These are phyloP conservation scores for Syncephalastrum sp. DNA, from an alignment of 371 early-diverging fungal genomes.

Conservation along the genomic window DNA sequence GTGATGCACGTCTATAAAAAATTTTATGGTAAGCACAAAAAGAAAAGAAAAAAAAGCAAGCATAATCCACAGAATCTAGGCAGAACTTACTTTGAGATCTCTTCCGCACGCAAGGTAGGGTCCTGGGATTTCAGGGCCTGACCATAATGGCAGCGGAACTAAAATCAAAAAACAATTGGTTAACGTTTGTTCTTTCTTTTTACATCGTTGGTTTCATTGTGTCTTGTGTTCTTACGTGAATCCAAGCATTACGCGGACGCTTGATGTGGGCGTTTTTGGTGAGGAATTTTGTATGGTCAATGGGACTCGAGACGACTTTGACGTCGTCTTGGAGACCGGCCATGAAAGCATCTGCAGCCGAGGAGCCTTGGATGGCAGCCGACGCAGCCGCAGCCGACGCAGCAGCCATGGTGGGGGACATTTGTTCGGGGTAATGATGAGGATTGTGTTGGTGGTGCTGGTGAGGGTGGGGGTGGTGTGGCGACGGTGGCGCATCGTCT, in stretches of 20 bases:
- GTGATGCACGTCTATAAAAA: slow-evolving; percentile 38
- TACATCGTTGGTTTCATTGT: not conserved
- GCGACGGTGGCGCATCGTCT: slow-evolving; percentile 1
- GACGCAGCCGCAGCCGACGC: slow-evolving; percentile 30
- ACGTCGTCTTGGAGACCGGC: slow-evolving; percentile 15
- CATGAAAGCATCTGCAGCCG: slow-evolving; percentile 30
- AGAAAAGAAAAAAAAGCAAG: not conserved
- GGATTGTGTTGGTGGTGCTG: not conserved
- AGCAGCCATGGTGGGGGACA: slow-evolving; percentile 32
- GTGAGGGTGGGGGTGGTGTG: slow-evolving; percentile 4
- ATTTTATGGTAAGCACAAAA: not conserved
- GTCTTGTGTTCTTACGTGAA: slow-evolving; percentile 27
- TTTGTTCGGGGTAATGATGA: slow-evolving; percentile 6
- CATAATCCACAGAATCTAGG: not conserved
- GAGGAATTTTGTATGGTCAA: slow-evolving; percentile 30
- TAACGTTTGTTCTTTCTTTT: not conserved
- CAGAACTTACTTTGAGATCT: slow-evolving; percentile 36
- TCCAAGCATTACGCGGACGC: slow-evolving; percentile 42
- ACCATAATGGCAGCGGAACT: slow-evolving; percentile 43
- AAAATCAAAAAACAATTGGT: slow-evolving; percentile 3
- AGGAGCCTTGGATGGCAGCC: slow-evolving; percentile 25
- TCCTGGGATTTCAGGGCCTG: slow-evolving; percentile 38
- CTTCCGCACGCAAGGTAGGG: slow-evolving; percentile 36
- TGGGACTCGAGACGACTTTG: not conserved
- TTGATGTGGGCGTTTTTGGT: slow-evolving; percentile 42